A percentile compares a stretch with the other conserved stretches of the same genome.
phyloP scores from a whole-genome alignment of 1,139 yeast genomes.

The Pichia sp. region DNA sequence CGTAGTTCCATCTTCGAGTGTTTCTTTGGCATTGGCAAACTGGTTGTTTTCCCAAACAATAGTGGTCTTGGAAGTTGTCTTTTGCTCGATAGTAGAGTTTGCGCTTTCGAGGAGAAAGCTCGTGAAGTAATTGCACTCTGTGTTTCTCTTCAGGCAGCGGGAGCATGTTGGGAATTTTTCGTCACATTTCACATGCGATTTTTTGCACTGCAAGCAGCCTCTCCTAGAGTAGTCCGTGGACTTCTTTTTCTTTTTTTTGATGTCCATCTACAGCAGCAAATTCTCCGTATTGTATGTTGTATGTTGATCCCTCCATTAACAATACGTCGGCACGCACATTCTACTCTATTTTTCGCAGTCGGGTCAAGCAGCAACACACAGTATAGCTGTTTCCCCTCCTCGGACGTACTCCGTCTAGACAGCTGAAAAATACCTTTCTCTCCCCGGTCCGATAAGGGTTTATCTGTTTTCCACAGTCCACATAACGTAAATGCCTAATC shows the following conservation, averaged over 20 bases:
- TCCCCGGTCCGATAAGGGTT: background rate
- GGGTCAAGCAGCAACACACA: background rate
- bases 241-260: slow-evolving; percentile 36
- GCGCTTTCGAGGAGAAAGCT: slow-evolving; percentile 5
- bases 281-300: background rate
- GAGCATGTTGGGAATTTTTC: slow-evolving; percentile 42
- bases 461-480: background rate
- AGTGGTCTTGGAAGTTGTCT: background rate
- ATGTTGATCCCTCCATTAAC: background rate
- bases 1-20: background rate
- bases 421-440: background rate
- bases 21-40: background rate
- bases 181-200: slow-evolving; percentile 46
- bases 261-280: background rate
- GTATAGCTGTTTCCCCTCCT: background rate
- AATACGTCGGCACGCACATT: no score
- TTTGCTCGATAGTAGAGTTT: background rate
- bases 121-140: slow-evolving; percentile 37
- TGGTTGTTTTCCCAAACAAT: slow-evolving; percentile 10
- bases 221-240: slow-evolving; percentile 37
- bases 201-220: slow-evolving; percentile 45
- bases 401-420: background rate
- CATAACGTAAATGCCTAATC: background rate
- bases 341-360: no score
- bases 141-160: slow-evolving; percentile 38